These are phyloP conservation scores for Cytospora schulzeri DNA, from an alignment of 2,329 filamentous ascomycete genomes.

Conservation along the genomic window DNA sequence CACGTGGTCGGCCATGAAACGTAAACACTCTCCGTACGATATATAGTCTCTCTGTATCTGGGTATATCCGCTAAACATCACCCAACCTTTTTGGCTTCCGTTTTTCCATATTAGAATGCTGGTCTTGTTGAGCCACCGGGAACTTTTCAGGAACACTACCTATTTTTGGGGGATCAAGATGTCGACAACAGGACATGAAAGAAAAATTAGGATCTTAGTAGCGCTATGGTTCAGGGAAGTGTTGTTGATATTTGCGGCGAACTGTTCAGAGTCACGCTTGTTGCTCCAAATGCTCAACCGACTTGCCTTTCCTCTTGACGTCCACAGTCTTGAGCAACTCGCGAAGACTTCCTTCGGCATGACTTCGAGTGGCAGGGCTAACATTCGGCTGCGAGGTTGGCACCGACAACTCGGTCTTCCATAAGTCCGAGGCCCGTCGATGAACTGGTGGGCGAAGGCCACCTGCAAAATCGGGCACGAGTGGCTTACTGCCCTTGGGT, in stretches of 20 bases:
- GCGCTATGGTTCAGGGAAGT: not conserved
- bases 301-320: slow-evolving; percentile 33
- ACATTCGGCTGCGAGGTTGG: slow-evolving; percentile 12
- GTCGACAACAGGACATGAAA: not conserved
- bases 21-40: not conserved
- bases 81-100: not conserved
- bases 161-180: not conserved
- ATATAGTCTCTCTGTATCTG: slow-evolving; percentile 13
- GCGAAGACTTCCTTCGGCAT: slow-evolving; percentile 60
- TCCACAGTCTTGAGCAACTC: slow-evolving; percentile 50
- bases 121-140: not conserved
- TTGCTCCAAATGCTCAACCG: slow-evolving; percentile 26
- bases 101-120: not conserved
- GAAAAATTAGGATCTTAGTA: not conserved
- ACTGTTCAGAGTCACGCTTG: not conserved
- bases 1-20: not conserved
- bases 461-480: slow-evolving; percentile 29
- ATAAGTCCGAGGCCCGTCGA: slow-evolving; percentile 35
- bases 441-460: slow-evolving; percentile 32
- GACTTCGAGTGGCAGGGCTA: slow-evolving; percentile 36
- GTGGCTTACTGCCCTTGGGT: slow-evolving; percentile 26
- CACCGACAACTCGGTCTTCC: slow-evolving; percentile 38
- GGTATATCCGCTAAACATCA: slow-evolving; percentile 18
- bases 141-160: not conserved
- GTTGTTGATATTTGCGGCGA: not conserved